Evolutionary conservation across 495 filamentous ascomycete species (phyloP), one percentile per base, ranked within the genome.

Genomic region (Recurvomyces mirabilis): DNA sequence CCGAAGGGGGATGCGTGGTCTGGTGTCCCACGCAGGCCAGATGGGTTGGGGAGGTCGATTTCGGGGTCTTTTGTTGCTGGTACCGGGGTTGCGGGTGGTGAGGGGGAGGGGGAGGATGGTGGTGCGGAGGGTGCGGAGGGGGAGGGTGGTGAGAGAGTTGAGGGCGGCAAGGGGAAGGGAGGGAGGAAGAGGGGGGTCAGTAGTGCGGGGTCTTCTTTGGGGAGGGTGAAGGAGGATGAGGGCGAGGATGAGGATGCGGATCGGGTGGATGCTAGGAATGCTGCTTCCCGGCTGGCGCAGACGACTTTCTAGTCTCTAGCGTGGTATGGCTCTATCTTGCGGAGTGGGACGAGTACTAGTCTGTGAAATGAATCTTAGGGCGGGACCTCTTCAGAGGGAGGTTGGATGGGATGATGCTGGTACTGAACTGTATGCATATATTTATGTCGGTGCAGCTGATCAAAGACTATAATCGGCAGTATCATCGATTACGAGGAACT

Each of bases 261-360:
- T 60, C 72, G 87, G 46, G 78, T 96, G 39, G 91, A 99, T 70
- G 91, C 91, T 15, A 76, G 81, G 60, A 95, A 95, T 66, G 91
- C 91, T 23, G 91, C 91, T 19, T 93, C 82, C 62, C 77, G 91
- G 55, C 69, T 99, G 65, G 91, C 91, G 23, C 81, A 85, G 37
- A 94, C 86, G 66, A 94, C 88, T 14, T 98, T 95, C 62, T 95
- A n/a, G n/a, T n/a, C n/a, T n/a, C n/a, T n/a, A n/a, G n/a, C n/a
- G n/a, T n/a, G n/a, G n/a, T n/a, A n/a, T n/a, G n/a, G n/a, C n/a
- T n/a, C n/a, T n/a, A n/a, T n/a, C n/a, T n/a, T n/a, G n/a, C n/a
- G n/a, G n/a, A n/a, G n/a, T n/a, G n/a, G n/a, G n/a, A n/a, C n/a
- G n/a, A n/a, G n/a, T n/a, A n/a, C n/a, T n/a, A n/a, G n/a, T n/a